Evolutionary conservation across 306 rosid genomes (phyloP).

Genomic region (Crotalaria pallida): DNA sequence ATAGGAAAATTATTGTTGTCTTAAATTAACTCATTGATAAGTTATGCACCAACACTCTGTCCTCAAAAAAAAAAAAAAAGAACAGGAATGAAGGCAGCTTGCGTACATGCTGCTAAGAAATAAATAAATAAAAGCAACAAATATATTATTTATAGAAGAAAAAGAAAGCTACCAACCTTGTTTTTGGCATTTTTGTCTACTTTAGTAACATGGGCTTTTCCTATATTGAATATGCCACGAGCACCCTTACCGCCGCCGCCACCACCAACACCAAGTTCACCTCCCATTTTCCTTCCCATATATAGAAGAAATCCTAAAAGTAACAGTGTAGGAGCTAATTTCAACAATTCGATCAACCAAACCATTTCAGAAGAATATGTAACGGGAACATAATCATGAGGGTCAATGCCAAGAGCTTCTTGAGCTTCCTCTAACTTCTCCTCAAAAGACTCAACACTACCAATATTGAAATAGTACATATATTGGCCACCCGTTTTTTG

Average conservation of each 20-base stretch:
- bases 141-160: background rate
- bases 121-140: background rate
- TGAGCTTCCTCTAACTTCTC: constrained; percentile 95
- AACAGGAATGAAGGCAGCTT: background rate
- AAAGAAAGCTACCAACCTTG: constrained; percentile 45
- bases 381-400: constrained; percentile 86
- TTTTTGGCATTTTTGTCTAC: constrained; percentile 90
- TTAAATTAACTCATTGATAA: background rate
- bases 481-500: constrained; percentile 54
- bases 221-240: constrained; percentile 91
- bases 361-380: constrained; percentile 75
- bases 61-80: background rate
- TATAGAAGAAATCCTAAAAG: constrained; percentile 56
- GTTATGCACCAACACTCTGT: background rate
- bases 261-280: constrained; percentile 85
- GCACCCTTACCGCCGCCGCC: constrained; percentile 57
- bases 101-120: background rate
- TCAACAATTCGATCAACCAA: constrained; percentile 67
- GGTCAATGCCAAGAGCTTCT: constrained; percentile 68
- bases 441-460: constrained; percentile 93
- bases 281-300: constrained; percentile 82
- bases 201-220: constrained; percentile 81
- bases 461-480: constrained; percentile 77
- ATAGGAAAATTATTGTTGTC: background rate
- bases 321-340: constrained; percentile 74